Base-by-base conservation (phyloP, 1,284 basidiomycete genomes). In the Microbotryum silenes-acaulis region DNA sequence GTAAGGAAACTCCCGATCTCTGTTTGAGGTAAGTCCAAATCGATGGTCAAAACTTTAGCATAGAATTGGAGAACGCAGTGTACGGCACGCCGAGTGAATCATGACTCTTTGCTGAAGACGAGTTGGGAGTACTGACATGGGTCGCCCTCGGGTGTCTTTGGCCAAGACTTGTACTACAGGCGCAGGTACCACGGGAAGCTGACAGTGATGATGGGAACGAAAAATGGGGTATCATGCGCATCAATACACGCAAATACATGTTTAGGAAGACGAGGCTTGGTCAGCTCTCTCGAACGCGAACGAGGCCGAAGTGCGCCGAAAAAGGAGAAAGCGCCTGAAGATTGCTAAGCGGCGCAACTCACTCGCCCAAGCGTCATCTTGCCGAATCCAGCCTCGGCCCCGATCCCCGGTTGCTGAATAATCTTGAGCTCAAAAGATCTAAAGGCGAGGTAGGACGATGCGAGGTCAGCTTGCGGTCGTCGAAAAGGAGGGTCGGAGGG, bases 181-280 rank as follows among this genome's bases (percentile, higher is more conserved):
- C 0, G 69, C 68, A 0, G 71, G 71, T 4, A 71, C 63, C 3
- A 72, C 65, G 0, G 71, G 71, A 12, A 72, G 56, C 71, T 58
- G 60, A 10, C 37, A 51, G 57, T n/a, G 31, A 49, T 21, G 31
- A 31, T 10, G 31, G 6, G 31, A 31, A 31, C 31, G 0, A 9
- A 10, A 31, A 31, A 10, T 8, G 7, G 8, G 31, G 31, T 31
- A 7, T 31, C 9, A 31, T 9, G 31, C 31, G 7, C 27, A 10
- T 6, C 31, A 31, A 10, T 3, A 31, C 1, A 10, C 8, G 31
- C 31, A 7, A 7, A 9, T 10, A 1, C 31, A 31, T 31, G 31
- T 31, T 54, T 47, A 21, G 65, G 56, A 25, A 64, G 56, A 44
- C 63, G 65, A 37, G 50, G 33, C 6, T 60, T 60, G 31, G 54